Base-by-base conservation (phyloP, 2,329 filamentous ascomycete species). In the Zasmidium angulare region DNA sequence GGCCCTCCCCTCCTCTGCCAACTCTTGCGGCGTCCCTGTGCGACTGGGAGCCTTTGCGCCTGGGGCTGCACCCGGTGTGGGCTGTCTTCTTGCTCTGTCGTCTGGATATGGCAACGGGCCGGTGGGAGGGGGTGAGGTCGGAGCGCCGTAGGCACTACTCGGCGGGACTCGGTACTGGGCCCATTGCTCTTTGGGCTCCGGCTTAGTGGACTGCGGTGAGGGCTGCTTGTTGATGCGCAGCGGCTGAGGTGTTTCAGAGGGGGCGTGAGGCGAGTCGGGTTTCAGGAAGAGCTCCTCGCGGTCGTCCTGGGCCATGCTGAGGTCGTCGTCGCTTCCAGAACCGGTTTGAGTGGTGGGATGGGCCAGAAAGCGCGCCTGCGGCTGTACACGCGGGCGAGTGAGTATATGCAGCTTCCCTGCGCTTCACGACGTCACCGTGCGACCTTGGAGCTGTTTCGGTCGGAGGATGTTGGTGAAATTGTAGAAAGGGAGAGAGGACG, bases 151-250 rank as follows among this genome's bases (percentile, higher is more conserved):
- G n/a, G 66, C 61, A 24, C 68, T 69, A 19, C 64, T 66, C 12
- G 65, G 60, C 6, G 71, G 71, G 11, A 72, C 68, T 53, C 67
- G 61, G 59, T 73, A 73, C 31, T 69, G 67, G 31, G 71, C 71
- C 69, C 69, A 73, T 68, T 73, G 71, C 62, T 69, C 66, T 14
- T 24, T 11, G 2, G 56, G 56, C 26, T 61, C 63, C n/a, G 68
- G 68, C 43, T 69, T 59, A 52, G 64, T 56, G 47, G 54, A 53
- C 40, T 60, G 60, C 52, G 56, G 43, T 22, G 65, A 58, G 56
- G 65, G 49, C 48, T 69, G 67, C 58, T 73, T 73, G 58, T 66
- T 66, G 54, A 73, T 72, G 50, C 70, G 68, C 50, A 73, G 65
- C 36, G 71, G 71, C 48, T 60, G 58, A 10, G 71, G 71, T 20